Evolutionary conservation across 2,329 filamentous ascomycete species (phyloP).

Genomic region (Hypoxylon sp.): DNA sequence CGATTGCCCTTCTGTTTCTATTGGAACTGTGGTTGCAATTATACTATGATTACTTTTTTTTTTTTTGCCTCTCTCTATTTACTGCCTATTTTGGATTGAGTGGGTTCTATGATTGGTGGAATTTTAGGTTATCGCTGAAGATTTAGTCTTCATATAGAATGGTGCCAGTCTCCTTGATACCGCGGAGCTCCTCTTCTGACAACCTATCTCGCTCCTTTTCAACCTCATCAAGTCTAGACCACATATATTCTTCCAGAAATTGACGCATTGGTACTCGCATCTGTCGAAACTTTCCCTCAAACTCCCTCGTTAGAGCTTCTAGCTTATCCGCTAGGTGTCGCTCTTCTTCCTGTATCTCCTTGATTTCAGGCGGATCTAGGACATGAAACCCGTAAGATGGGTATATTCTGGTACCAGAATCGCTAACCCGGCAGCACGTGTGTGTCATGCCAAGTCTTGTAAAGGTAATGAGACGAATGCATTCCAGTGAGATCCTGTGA

Average conservation of each 20-base stretch:
- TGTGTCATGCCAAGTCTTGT: slow-evolving; percentile 16
- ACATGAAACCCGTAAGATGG: background rate
- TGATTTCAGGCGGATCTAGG: slow-evolving; percentile 7
- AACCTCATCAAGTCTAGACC: slow-evolving; percentile 5
- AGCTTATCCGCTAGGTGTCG: slow-evolving; percentile 4
- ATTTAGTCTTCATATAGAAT: slow-evolving; percentile 12
- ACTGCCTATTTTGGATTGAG: background rate
- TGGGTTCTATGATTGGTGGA: background rate
- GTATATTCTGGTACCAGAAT: no score
- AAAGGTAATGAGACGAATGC: slow-evolving; percentile 4
- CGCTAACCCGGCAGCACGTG: slow-evolving; percentile 12
- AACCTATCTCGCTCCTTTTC: slow-evolving; percentile 6
- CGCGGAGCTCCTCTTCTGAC: slow-evolving; percentile 5
- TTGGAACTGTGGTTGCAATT: no score
- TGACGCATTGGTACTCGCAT: slow-evolving; percentile 3
- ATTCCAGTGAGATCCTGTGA: no score
- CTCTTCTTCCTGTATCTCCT: slow-evolving; percentile 21
- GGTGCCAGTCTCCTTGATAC: slow-evolving; percentile 17
- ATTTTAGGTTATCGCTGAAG: no score
- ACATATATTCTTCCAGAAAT: slow-evolving; percentile 9
- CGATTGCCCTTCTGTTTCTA: no score
- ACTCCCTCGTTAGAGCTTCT: slow-evolving; percentile 12
- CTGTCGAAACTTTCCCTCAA: slow-evolving; percentile 7
- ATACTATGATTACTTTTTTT: no score
- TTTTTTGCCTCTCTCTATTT: no score